These are phyloP conservation scores for Nicotiana otophora DNA, from an alignment of 257 asterid genomes.

Conservation along the genomic window DNA sequence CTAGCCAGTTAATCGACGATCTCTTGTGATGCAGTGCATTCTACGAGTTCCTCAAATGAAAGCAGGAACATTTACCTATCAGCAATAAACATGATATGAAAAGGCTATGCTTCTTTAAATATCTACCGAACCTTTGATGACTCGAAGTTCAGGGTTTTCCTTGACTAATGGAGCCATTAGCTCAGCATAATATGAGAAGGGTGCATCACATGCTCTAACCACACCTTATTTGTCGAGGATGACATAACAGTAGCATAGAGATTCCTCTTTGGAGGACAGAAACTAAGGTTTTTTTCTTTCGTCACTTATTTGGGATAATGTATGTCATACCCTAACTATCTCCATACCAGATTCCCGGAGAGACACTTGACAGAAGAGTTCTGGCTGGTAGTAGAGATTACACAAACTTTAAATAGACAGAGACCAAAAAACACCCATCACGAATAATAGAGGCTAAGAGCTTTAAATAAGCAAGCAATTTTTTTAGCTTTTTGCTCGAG, in stretches of 20 bases:
- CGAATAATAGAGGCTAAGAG: background rate
- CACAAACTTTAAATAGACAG: background rate
- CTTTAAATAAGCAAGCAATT: background rate
- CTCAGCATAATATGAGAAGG: background rate
- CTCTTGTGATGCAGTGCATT: background rate
- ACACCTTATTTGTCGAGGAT: background rate
- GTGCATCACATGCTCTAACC: background rate
- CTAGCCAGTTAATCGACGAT: background rate
- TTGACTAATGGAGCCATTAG: background rate
- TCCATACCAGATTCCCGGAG: slow-evolving; percentile 2
- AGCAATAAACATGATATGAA: background rate
- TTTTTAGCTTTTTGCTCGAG: background rate
- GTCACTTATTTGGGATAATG: background rate
- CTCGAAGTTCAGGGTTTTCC: slow-evolving; percentile 6
- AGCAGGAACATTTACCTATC: background rate
- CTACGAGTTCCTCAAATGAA: background rate
- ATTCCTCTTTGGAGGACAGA: slow-evolving; percentile 1
- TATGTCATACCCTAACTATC: background rate
- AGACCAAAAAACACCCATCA: background rate
- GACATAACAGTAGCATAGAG: background rate
- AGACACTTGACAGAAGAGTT: background rate
- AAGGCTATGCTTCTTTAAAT: background rate
- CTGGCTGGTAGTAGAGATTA: background rate
- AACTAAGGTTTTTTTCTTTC: background rate
- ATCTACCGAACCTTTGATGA: background rate